Evolutionary conservation across 2,329 filamentous ascomycete genomes (phyloP), one percentile per base, ranked within the genome.

Genomic region (Pseudonectria foliicola): DNA sequence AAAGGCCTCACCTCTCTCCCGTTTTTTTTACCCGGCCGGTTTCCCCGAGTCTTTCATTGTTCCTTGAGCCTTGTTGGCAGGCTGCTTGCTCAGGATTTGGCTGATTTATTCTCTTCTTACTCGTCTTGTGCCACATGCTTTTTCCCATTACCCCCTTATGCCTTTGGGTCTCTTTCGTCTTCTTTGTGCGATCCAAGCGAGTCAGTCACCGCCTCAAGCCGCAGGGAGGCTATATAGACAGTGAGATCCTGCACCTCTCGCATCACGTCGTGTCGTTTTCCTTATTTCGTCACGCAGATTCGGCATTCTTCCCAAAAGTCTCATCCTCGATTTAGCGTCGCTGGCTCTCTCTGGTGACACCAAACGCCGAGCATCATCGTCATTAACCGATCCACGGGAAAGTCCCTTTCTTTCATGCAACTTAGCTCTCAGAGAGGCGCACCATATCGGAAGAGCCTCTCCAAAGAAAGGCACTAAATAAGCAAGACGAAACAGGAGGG

Each of bases 221-320:
- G 43, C 46, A 47, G 45, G 43, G 47, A 52, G 44, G 46, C 45
- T 61, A 63, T 64, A 61, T 62, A 65, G 57, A 59, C 53, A 57
- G 50, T 49, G 50, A 48, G 50, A 54, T 58, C 53, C 54, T 56
- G 54, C 50, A 56, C 46, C 39, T 39, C 40, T 42, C 46, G 49
- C 48, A 49, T 15, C 27, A 31, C 28, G 49, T 52, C 46, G 48
- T 53, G 49, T 44, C 45, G 50, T 53, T 44, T 41, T 41, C 32
- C 43, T 32, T 31, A 37, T 21, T 21, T 21, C 18, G 18, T 21
- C 18, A 8, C 18, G 18, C 18, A 21, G 18, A 21, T 42, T 44
- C 39, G 40, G 36, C 40, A 42, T 47, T 40, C 33, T 46, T 39
- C 42, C 39, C 38, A 37, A 52, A 35, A 29, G 34, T 30, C 28